phyloP scores from a whole-genome alignment of 108 stramenopile genomes.

The Skeletonema marinoi region DNA sequence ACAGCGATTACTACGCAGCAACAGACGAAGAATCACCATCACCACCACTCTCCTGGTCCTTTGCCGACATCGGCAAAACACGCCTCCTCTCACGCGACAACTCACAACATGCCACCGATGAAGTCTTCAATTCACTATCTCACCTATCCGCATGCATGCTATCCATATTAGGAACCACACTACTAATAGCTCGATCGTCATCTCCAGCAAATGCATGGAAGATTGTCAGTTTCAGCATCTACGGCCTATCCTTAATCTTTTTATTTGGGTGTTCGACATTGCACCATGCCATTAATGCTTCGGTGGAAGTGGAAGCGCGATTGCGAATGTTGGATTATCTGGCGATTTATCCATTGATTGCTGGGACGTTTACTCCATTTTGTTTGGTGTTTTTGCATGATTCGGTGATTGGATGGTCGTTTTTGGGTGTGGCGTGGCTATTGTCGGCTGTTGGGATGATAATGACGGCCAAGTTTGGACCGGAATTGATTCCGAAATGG shows the following conservation, averaged over 20 bases:
- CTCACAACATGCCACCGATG: conserved; percentile 66
- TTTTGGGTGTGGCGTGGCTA: conserved; percentile 71
- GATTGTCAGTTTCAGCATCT: conserved; percentile 73
- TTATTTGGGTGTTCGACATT: conserved; percentile 68
- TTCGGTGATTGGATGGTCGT: conserved; percentile 75
- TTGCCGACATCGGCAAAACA: conserved; percentile 33
- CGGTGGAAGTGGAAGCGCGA: conserved; percentile 53
- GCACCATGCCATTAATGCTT: conserved; percentile 67
- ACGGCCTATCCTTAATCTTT: conserved; percentile 63
- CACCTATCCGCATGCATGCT: conserved; percentile 72
- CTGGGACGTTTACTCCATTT: conserved; percentile 84
- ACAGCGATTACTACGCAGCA: not conserved
- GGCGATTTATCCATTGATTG: conserved; percentile 83
- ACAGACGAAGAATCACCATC: not conserved
- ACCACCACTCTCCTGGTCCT: conserved; percentile 22
- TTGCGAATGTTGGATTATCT: conserved; percentile 76
- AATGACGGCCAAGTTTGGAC: conserved; percentile 47
- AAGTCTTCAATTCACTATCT: conserved; percentile 74
- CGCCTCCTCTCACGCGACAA: conserved; percentile 61
- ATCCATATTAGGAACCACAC: conserved; percentile 56
- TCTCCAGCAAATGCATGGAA: conserved; percentile 63
- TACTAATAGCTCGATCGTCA: conserved; percentile 51
- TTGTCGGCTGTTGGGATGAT: conserved; percentile 65
- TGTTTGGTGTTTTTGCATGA: conserved; percentile 71
- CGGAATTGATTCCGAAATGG: conserved; percentile 73